Evolutionary conservation across 192 early-diverging fungal species (phyloP).

Genomic region (Cetraspora pellucida): DNA sequence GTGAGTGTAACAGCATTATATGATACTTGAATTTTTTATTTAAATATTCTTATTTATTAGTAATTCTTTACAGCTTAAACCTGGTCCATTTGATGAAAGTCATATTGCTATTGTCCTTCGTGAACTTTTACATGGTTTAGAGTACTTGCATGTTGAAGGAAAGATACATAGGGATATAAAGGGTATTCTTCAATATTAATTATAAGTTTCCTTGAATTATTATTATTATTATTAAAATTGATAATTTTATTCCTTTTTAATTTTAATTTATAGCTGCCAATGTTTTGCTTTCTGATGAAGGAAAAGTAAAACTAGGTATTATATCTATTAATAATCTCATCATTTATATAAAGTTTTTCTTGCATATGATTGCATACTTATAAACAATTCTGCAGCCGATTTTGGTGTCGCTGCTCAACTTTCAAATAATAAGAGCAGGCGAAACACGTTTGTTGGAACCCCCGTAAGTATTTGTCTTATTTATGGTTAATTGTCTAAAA

Average conservation of each 20-base stretch:
- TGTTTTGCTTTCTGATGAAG: slow-evolving; percentile 60
- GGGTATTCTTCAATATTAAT: slow-evolving; percentile 39
- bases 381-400: slow-evolving; percentile 65
- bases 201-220: not conserved
- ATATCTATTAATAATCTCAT: not conserved
- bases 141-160: slow-evolving; percentile 91
- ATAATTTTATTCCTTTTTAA: too few relatives aligned
- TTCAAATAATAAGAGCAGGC: slow-evolving; percentile 48
- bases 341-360: not conserved
- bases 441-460: slow-evolving; percentile 96
- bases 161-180: slow-evolving; percentile 96
- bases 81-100: slow-evolving; percentile 49
- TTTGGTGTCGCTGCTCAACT: slow-evolving; percentile 96
- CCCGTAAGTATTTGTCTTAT: slow-evolving; percentile 57
- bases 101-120: slow-evolving; percentile 67
- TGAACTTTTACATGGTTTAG: slow-evolving; percentile 86
- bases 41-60: slow-evolving; percentile 8
- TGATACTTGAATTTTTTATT: not conserved
- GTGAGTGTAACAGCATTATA: slow-evolving; percentile 21
- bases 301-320: slow-evolving; percentile 51
- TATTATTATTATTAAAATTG: too few relatives aligned
- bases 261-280: slow-evolving; percentile 66
- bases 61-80: slow-evolving; percentile 42
- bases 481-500: not conserved
- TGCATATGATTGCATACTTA: not conserved